Conservation (phyloP, 257 asterid species). For the Anisodus acutangulus region DNA sequence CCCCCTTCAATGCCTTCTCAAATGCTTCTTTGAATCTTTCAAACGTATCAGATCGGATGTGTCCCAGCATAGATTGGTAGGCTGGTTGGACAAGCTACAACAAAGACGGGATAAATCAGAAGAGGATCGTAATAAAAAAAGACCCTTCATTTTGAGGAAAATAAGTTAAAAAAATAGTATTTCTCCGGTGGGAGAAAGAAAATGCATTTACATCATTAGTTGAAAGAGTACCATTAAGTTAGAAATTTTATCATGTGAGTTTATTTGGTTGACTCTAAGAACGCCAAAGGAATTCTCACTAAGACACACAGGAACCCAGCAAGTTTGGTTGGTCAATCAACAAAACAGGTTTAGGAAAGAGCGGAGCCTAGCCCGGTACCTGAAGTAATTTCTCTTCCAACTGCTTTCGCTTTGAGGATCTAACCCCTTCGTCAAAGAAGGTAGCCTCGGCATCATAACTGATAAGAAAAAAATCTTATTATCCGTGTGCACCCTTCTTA, state of each 20-base stretch:
- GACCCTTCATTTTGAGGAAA: neutral
- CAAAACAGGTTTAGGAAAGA: slow-evolving; percentile 22
- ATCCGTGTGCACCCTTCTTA: neutral
- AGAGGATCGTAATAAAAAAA: neutral
- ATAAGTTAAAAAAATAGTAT: neutral
- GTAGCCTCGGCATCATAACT: slow-evolving; percentile 95
- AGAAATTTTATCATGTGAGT: neutral
- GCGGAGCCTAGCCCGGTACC: slow-evolving; percentile 47
- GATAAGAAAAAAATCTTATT: slow-evolving; percentile 2
- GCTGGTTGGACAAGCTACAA: slow-evolving; percentile 96
- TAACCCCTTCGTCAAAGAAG: slow-evolving; percentile 89
- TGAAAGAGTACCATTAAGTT: neutral
- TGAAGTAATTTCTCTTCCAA: slow-evolving; percentile 94
- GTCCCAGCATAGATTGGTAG: slow-evolving; percentile 90
- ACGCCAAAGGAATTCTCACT: slow-evolving; percentile 1
- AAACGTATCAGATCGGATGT: slow-evolving; percentile 74
- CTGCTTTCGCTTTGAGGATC: slow-evolving; percentile 78
- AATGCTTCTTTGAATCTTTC: slow-evolving; percentile 78
- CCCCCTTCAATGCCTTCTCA: slow-evolving; percentile 70
- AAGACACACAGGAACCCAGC: neutral
- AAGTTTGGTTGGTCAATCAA: slow-evolving; percentile 2
- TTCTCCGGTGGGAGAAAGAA: neutral
- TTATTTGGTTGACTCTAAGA: neutral
- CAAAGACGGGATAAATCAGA: slow-evolving; percentile 34
- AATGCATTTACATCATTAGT: slow-evolving; percentile 4